Evolutionary conservation across 371 early-diverging fungal genomes (phyloP), one percentile per base, ranked within the genome.

Genomic region (Mucor plumbeus): DNA sequence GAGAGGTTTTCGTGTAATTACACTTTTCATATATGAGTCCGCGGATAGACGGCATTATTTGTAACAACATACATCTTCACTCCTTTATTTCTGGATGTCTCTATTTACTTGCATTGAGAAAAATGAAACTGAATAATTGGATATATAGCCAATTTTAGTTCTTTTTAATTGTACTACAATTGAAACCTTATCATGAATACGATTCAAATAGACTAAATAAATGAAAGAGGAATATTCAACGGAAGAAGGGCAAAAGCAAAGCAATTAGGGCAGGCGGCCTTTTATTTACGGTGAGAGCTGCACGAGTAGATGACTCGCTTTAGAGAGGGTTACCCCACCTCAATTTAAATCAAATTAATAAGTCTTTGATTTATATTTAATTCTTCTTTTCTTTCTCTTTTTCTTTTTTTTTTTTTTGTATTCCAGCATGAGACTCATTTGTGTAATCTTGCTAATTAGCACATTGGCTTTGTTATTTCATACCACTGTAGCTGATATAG

Each of bases 341-440:
- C 54, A 54, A 54, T 54, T 54, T 54, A 54, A 54, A 54, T 54
- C 54, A 54, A 44, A 54, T 54, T 54, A 54, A 54, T 54, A 54
- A 33, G 3, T n/a, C 47, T 47, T 47, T 47, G 47, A 47, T 47
- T 47, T 47, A 19, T 54, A 26, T 13, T 33, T 54, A 31, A 31
- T 31, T 53, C 5, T 53, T 31, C 53, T 53, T 3, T 14, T 26
- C 31, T 53, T 54, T 54, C 34, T 54, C 54, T 54, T 33, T 54
- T 14, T 54, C 26, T 54, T 54, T 33, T 21, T 13, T 13, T 33
- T 54, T 54, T 33, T 21, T 13, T 13, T 33, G 26, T 54, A 33
- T 54, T 54, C 15, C 33, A 54, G 33, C 54, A 54, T 54, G 54
- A 54, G 33, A 33, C 15, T 54, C 33, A 31, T 33, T 15, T 33